phyloP scores from a whole-genome alignment of 805 yeast genomes.

The Sugiyamaella chiloensis region DNA sequence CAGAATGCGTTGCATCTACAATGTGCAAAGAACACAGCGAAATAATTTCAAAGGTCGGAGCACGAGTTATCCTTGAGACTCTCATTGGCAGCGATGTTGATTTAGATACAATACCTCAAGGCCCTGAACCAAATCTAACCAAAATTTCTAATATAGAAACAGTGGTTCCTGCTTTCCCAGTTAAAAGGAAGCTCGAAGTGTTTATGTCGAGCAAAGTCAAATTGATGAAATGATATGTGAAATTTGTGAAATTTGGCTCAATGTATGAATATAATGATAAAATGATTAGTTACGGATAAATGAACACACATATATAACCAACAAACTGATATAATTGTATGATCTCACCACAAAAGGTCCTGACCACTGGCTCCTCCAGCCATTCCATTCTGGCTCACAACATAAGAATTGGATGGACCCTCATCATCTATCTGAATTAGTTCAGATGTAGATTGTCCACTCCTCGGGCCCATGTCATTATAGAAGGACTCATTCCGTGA shows the following conservation, averaged over 20 bases:
- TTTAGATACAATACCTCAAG: slow-evolving; percentile 38
- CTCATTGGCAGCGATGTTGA: slow-evolving; percentile 56
- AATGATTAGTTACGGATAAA: too few relatives aligned
- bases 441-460: slow-evolving; percentile 4
- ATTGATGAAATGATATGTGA: neutral
- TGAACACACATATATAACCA: too few relatives aligned
- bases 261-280: neutral
- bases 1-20: slow-evolving; percentile 80
- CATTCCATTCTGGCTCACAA: slow-evolving; percentile 20
- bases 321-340: too few relatives aligned
- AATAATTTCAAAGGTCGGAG: slow-evolving; percentile 86
- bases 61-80: slow-evolving; percentile 60
- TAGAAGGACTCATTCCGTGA: slow-evolving; percentile 6
- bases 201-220: neutral
- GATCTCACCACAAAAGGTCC: slow-evolving; percentile 18
- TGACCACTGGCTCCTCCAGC: slow-evolving; percentile 11
- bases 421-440: slow-evolving; percentile 11
- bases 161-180: slow-evolving; percentile 13
- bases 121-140: slow-evolving; percentile 34
- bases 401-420: neutral
- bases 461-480: neutral
- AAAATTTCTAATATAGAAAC: slow-evolving; percentile 13
- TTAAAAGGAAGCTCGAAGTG: neutral
- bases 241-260: neutral
- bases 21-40: slow-evolving; percentile 76